Evolutionary conservation across 352 stramenopile species (phyloP).

Genomic region (Phytophthora boehmeriae): DNA sequence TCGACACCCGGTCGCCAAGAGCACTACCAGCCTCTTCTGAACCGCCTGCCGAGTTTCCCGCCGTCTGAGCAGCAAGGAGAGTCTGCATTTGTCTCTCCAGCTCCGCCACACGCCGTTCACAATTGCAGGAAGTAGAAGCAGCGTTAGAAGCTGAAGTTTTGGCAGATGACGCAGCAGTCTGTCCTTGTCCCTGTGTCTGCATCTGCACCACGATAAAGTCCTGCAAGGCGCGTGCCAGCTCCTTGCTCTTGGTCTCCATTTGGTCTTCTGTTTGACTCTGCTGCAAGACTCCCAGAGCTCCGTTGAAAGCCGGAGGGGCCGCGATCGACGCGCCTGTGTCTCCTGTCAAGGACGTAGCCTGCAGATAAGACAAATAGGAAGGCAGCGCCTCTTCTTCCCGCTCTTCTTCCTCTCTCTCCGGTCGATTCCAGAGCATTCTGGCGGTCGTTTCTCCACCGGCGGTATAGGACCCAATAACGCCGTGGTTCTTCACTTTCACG

Average conservation of each 20-base stretch:
- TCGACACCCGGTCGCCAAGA: constrained; percentile 74
- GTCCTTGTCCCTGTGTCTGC: constrained; percentile 45
- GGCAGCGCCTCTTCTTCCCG: constrained; percentile 72
- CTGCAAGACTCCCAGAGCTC: constrained; percentile 3
- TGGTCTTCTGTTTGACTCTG: constrained; percentile 1
- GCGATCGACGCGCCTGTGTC: constrained; percentile 8
- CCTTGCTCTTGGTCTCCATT: constrained; percentile 51
- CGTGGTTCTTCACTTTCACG: constrained; percentile 27
- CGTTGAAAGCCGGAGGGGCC: background rate
- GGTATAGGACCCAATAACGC: constrained; percentile 50
- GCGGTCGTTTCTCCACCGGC: constrained; percentile 25
- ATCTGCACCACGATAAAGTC: constrained; percentile 60
- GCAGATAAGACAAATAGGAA: constrained; percentile 76
- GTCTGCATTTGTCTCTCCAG: constrained; percentile 61
- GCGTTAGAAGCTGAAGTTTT: background rate
- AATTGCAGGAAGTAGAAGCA: constrained; percentile 34
- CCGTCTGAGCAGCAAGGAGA: constrained; percentile 25
- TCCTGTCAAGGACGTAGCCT: constrained; percentile 30
- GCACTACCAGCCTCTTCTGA: constrained; percentile 23
- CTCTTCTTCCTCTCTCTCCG: constrained; percentile 69
- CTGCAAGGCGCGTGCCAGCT: constrained; percentile 60
- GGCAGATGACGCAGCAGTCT: background rate
- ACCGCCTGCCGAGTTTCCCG: background rate
- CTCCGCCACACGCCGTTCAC: constrained; percentile 58
- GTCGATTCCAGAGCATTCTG: constrained; percentile 61